These are phyloP conservation scores for Pseudozyma sp. DNA, from an alignment of 1,284 basidiomycete species.

Conservation along the genomic window DNA sequence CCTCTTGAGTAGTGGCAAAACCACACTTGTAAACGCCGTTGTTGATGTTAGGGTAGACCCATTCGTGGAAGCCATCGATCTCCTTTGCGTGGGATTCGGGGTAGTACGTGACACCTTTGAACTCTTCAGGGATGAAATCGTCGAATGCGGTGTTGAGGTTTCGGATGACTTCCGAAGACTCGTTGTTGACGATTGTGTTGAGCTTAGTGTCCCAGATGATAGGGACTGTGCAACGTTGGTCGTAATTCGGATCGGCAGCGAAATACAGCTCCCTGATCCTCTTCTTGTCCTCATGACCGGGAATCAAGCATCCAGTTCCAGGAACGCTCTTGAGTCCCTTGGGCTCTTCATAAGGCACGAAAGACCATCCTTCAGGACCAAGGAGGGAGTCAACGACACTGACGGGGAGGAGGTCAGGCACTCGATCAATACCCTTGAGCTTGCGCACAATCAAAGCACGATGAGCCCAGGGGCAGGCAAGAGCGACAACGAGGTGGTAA, in stretches of 20 bases:
- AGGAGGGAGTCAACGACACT: slow-evolving; percentile 82
- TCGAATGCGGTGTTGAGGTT: slow-evolving; percentile 78
- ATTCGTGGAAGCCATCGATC: slow-evolving; percentile 88
- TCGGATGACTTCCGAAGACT: slow-evolving; percentile 77
- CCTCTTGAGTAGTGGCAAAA: slow-evolving; percentile 83
- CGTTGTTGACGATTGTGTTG: slow-evolving; percentile 87
- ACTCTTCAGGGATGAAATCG: slow-evolving; percentile 58
- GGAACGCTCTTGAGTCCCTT: slow-evolving; percentile 41
- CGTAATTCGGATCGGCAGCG: slow-evolving; percentile 75
- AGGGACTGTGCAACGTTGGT: slow-evolving; percentile 72
- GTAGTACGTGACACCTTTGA: slow-evolving; percentile 72
- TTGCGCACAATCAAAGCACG: slow-evolving; percentile 87
- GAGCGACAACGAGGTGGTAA: slow-evolving; percentile 67
- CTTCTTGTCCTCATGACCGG: slow-evolving; percentile 70
- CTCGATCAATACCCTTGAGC: slow-evolving; percentile 88
- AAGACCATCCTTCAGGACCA: slow-evolving; percentile 87
- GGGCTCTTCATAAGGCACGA: slow-evolving; percentile 72
- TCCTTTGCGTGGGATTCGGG: slow-evolving; percentile 77
- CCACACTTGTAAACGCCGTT: slow-evolving; percentile 83
- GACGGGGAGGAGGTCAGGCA: slow-evolving; percentile 75
- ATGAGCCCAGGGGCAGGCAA: slow-evolving; percentile 84
- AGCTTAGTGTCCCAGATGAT: slow-evolving; percentile 93
- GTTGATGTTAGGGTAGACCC: slow-evolving; percentile 74
- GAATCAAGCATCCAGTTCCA: slow-evolving; percentile 59
- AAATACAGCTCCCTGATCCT: slow-evolving; percentile 89